These are phyloP conservation scores for Mycena albidolilacea DNA, from an alignment of 768 basidiomycete species.

Conservation along the genomic window DNA sequence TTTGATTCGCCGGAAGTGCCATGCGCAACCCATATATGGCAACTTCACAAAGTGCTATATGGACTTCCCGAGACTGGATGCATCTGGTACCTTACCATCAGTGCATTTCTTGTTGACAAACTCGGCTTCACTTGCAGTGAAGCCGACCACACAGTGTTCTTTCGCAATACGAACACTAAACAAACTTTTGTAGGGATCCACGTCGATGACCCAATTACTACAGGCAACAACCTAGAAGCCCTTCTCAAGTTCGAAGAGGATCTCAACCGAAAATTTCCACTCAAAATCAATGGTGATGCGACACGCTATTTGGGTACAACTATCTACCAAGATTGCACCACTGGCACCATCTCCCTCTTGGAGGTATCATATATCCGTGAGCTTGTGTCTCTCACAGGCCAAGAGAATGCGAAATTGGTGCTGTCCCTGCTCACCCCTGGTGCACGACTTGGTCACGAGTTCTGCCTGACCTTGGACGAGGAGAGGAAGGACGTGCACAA, in stretches of 20 bases:
- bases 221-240: not conserved
- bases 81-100: too few species aligned
- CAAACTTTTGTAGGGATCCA: too few species aligned
- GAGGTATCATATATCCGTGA: not conserved
- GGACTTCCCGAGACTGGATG: slow-evolving; percentile 15
- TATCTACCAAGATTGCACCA: slow-evolving; percentile 26
- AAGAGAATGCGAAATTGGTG: too few species aligned
- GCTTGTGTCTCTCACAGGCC: not conserved
- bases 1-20: slow-evolving; percentile 28
- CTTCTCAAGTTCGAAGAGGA: not conserved
- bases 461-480: too few species aligned
- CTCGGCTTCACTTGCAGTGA: too few species aligned
- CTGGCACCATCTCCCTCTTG: slow-evolving; percentile 32
- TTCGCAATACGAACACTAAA: too few species aligned
- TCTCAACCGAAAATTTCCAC: not conserved
- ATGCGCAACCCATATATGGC: slow-evolving; percentile 30
- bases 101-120: too few species aligned
- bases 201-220: not conserved
- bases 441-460: too few species aligned
- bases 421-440: too few species aligned
- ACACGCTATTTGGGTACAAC: slow-evolving; percentile 23
- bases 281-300: not conserved
- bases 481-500: slow-evolving; percentile 20
- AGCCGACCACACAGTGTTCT: not conserved
- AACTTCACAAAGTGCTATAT: slow-evolving; percentile 44